Evolutionary conservation across 2,329 filamentous ascomycete species (phyloP).

Genomic region (Hypoxylon sp.): DNA sequence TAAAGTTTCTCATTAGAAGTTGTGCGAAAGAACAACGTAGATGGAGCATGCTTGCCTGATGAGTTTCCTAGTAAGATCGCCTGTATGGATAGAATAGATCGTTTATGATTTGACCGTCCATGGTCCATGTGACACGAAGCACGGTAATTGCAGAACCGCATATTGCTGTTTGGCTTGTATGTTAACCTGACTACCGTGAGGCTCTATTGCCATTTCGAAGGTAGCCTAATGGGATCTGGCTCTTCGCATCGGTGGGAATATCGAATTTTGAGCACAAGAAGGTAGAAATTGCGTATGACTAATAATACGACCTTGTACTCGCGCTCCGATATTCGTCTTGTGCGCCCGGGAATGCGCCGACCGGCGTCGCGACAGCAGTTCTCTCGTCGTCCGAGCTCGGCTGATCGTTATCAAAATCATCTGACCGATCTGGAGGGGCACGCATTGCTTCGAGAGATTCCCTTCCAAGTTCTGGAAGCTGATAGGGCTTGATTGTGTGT

Average conservation of each 20-base stretch:
- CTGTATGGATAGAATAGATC: background rate
- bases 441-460: constrained; percentile 75
- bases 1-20: background rate
- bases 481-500: constrained; percentile 78
- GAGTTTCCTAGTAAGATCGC: background rate
- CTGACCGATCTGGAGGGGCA: constrained; percentile 63
- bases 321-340: constrained; percentile 49
- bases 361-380: constrained; percentile 46
- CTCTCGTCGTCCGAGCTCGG: constrained; percentile 62
- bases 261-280: background rate
- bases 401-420: constrained; percentile 58
- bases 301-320: constrained; percentile 54
- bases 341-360: constrained; percentile 52
- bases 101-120: background rate
- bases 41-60: constrained; percentile 6
- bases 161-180: background rate
- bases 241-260: background rate
- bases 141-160: background rate
- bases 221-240: background rate
- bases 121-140: background rate
- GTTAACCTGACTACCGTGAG: background rate
- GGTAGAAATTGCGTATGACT: constrained; percentile 10
- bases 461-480: constrained; percentile 74
- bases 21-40: background rate
- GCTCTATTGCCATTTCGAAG: background rate